A percentile compares a stretch with the other conserved stretches of the same genome.
phyloP scores from a whole-genome alignment of 345 rosid species.

The Heritiera littoralis region DNA sequence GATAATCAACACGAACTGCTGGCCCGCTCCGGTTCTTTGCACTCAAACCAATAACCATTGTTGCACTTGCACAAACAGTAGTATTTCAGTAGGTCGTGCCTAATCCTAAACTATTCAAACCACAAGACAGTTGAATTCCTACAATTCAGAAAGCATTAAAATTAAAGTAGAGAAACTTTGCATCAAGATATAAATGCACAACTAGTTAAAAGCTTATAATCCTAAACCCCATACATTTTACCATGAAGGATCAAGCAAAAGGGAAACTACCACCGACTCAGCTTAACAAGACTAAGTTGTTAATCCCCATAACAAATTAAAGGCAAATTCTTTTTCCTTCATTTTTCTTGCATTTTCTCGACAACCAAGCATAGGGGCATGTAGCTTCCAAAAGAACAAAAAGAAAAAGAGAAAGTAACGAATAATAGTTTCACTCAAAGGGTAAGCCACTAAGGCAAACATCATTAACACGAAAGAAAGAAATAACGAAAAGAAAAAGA shows the following conservation, averaged over 20 bases:
- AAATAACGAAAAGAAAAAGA: not conserved
- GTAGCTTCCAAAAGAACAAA: conserved; percentile 9
- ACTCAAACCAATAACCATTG: conserved; percentile 70
- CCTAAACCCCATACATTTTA: not conserved
- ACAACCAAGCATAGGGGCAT: conserved; percentile 21
- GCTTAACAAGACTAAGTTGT: not conserved
- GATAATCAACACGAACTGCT: conserved; percentile 55
- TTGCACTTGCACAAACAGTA: conserved; percentile 27
- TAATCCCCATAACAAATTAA: conserved; percentile 8
- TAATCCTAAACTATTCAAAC: conserved; percentile 3
- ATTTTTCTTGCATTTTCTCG: conserved; percentile 17
- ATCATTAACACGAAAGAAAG: not conserved
- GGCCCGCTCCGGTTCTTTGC: conserved; percentile 59
- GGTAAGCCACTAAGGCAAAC: conserved; percentile 13
- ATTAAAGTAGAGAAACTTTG: conserved; percentile 4
- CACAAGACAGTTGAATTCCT: conserved; percentile 24
- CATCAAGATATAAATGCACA: not conserved
- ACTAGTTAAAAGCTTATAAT: not conserved
- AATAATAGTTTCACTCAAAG: not conserved
- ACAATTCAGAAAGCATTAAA: not conserved
- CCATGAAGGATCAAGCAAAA: not conserved
- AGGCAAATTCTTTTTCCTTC: not conserved
- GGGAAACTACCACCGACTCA: conserved; percentile 11
- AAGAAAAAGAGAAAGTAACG: not conserved
- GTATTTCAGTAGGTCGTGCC: conserved; percentile 17